Evolutionary conservation across 192 early-diverging fungal genomes (phyloP), one percentile per base, ranked within the genome.

Genomic region (Phlyctochytrium arcticum): DNA sequence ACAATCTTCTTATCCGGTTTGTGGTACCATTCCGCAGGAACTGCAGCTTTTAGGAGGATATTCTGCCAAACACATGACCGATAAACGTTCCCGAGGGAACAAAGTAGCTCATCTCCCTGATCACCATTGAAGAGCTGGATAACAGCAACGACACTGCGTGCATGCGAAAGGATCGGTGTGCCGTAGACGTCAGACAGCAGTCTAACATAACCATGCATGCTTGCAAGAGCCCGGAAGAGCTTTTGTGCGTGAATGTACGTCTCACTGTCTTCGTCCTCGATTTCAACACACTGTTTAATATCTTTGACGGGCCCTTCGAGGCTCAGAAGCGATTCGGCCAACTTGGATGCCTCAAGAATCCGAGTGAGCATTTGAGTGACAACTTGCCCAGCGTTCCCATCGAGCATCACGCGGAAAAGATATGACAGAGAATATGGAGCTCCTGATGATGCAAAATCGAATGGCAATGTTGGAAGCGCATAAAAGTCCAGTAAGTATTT

Each of bases 161-260:
- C 76, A 62, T 90, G 88, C 2, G 87, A 83, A 49, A 87, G 76
- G 6, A 75, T 59, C 21, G 88, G 80, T 0, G 85, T 77, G 54
- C 75, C 87, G 73, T 82, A 92, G 30, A 90, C 77, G 60, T 92
- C 89, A 6, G 87, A 80, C 10, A 89, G 60, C 29, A 94, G 58
- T 19, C 81, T 79, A 39, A 85, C 73, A 48, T 85, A 73, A 1
- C 83, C 83, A 32, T 88, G 76, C 7, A 92, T 62, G 21, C 72
- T 75, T 24, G 88, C 81, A 58, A 91, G 64, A 0, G 80, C 35
- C 6, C 82, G 72, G 60, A 89, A 81, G 1, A 78, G 48, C 27
- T 58, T 44, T 34, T 90, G 80, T 1, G 78, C 88, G 12, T 69
- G 57, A 0, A 65, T 47, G 29, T 77, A 50, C 19, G 73, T 64